Conservation (phyloP, 768 basidiomycete species). For the Floccularia luteovirens region DNA sequence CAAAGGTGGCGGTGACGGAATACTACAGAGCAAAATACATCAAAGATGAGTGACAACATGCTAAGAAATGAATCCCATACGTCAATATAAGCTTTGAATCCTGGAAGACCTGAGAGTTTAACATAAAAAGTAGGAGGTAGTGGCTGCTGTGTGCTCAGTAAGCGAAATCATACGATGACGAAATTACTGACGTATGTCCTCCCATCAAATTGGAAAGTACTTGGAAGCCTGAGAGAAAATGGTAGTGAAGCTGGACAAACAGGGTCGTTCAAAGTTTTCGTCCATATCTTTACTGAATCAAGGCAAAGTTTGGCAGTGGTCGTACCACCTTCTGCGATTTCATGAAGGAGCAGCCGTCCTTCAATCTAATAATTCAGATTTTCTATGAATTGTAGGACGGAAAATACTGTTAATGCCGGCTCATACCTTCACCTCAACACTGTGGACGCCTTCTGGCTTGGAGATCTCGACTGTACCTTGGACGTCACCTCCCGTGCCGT, state of each 20-base stretch:
- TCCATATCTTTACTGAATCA: constrained; percentile 50
- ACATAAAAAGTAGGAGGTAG: constrained; percentile 67
- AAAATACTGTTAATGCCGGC: constrained; percentile 3
- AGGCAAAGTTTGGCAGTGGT: constrained; percentile 43
- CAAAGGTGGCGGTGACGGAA: constrained; percentile 42
- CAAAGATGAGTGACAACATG: neutral
- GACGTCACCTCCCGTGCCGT: constrained; percentile 41
- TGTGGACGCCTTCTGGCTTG: constrained; percentile 47
- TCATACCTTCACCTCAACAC: constrained; percentile 57
- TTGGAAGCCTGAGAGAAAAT: constrained; percentile 53
- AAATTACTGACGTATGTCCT: constrained; percentile 47
- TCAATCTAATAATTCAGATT: constrained; percentile 37
- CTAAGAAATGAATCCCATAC: constrained; percentile 15
- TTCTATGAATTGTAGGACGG: constrained; percentile 3
- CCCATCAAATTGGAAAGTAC: constrained; percentile 46
- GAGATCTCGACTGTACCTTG: constrained; percentile 49
- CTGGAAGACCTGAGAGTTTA: constrained; percentile 64
- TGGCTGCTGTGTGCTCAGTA: constrained; percentile 28
- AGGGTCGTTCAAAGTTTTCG: constrained; percentile 30
- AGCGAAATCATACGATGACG: constrained; percentile 1
- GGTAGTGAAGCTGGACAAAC: constrained; percentile 44
- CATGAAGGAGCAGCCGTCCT: constrained; percentile 49
- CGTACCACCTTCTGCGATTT: constrained; percentile 63
- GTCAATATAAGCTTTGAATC: constrained; percentile 58
- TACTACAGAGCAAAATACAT: constrained; percentile 31